A percentile compares a stretch with the other conserved stretches of the same genome.
Conservation (phyloP, 176 grass and related monocot genomes). For the Eremochloa ophiuroides region DNA sequence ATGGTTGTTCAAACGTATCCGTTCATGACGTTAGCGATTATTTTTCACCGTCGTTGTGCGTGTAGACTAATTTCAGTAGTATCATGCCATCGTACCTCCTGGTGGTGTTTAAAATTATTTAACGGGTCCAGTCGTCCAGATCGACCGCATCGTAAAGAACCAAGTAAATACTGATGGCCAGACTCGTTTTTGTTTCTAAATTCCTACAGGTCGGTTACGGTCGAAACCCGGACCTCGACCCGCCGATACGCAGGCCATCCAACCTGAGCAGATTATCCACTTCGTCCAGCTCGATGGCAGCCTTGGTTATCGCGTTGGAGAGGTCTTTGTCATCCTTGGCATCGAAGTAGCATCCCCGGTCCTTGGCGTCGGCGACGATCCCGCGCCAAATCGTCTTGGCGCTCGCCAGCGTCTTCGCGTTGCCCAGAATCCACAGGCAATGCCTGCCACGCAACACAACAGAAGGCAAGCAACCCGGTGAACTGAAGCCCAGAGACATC, state of each 20-base stretch:
- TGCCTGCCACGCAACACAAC: conserved; percentile 31
- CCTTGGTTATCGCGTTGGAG: conserved; percentile 9
- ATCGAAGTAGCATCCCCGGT: conserved; percentile 23
- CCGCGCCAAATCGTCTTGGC: conserved; percentile 35
- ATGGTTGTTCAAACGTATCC: too few relatives aligned
- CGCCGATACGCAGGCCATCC: conserved; percentile 3
- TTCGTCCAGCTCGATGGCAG: conserved; percentile 31
- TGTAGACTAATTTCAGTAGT: too few relatives aligned
- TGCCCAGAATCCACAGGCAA: conserved; percentile 49
- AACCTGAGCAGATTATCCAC: conserved; percentile 13
- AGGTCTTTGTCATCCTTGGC: conserved; percentile 38
- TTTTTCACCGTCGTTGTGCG: too few relatives aligned
- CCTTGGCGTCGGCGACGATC: too few relatives aligned
- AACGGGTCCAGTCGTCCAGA: too few relatives aligned
- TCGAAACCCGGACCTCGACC: neutral
- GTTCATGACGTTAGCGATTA: too few relatives aligned
- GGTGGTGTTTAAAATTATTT: too few relatives aligned
- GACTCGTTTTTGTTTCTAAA: too few relatives aligned
- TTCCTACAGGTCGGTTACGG: too few relatives aligned
- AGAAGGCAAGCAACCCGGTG: neutral
- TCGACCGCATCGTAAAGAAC: too few relatives aligned
- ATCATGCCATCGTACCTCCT: too few relatives aligned
- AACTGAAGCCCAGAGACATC: neutral
- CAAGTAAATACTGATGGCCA: too few relatives aligned
- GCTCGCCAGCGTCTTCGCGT: neutral